Evolutionary conservation across 2,329 filamentous ascomycete species (phyloP), one percentile per base, ranked within the genome.

Genomic region (Arthrobotrys megalospora): DNA sequence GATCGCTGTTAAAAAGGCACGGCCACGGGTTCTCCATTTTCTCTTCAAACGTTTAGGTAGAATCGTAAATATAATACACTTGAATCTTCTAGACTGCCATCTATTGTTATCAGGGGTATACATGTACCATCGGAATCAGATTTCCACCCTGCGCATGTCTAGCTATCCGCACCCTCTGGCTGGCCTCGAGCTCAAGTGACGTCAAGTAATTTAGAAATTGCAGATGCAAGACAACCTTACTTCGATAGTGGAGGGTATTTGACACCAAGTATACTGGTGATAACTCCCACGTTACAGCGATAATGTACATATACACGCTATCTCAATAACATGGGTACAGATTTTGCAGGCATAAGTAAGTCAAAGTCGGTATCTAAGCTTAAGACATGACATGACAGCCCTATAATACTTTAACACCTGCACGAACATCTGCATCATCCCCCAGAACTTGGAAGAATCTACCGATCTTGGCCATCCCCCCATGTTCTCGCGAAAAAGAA

Each of bases 21-120:
- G 68, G 58, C 45, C 67, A 71, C 66, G 67, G 58, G 68, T 72
- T 47, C 19, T 28, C 36, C 55, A 41, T 28, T 43, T 60, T 43
- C 41, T 19, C 16, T 24, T 41, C 36, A 24, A 43, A 19, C 36
- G 19, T 41, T 32, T 43, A 32, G 19, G 19, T 19, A 12, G 55
- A 24, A 43, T 43, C 10, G 1, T 28, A 16, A 58, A 38, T 58
- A 16, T 12, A 41, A 38, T 19, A 11, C 28, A 1, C 32, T 6
- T 52, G 24, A 19, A 52, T 14, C 53, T 60, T 60, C 55, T 5
- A 43, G 55, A 43, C 21, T 60, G 45, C 19, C 12, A 16, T 60
- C 5, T 3, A 14, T 41, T 60, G 28, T 16, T n/a, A 60, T 43
- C 55, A 60, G 55, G 55, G 55, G 55, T 60, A 60, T 14, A 6